These are phyloP conservation scores for Naganishia liquefaciens DNA, from an alignment of 1,284 basidiomycete genomes.

Conservation along the genomic window DNA sequence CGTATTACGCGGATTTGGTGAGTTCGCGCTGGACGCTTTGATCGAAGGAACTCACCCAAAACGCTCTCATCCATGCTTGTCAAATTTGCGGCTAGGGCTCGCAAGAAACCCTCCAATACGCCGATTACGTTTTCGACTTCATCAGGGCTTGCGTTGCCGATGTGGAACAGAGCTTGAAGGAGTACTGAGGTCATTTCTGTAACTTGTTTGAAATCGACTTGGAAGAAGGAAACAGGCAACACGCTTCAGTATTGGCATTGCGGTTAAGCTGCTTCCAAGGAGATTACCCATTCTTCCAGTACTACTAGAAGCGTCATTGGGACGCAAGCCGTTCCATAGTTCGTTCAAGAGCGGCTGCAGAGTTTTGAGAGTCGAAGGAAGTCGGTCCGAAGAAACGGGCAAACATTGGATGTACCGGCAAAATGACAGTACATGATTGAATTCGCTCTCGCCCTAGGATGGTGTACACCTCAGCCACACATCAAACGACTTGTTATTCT, in stretches of 20 bases:
- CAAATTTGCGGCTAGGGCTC: conserved; percentile 35
- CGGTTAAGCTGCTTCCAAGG: conserved; percentile 25
- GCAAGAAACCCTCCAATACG: conserved; percentile 39
- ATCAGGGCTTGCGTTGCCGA: conserved; percentile 16
- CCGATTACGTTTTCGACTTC: conserved; percentile 40
- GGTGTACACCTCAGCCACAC: neutral
- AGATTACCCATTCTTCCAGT: conserved; percentile 23
- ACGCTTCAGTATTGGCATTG: neutral
- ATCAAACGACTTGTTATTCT: neutral
- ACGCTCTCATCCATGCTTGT: conserved; percentile 24
- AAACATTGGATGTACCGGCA: conserved; percentile 50
- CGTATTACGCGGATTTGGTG: no score
- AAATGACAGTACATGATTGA: conserved; percentile 52
- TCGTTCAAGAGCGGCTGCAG: conserved; percentile 41
- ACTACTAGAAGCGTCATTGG: conserved; percentile 16
- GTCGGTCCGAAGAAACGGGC: conserved; percentile 36
- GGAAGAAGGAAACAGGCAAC: conserved; percentile 1
- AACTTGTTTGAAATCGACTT: conserved; percentile 28
- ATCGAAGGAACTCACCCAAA: conserved; percentile 33
- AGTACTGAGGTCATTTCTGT: conserved; percentile 9
- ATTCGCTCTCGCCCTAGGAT: conserved; percentile 45
- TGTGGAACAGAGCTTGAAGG: conserved; percentile 24
- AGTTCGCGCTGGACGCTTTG: no score
- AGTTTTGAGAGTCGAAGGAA: conserved; percentile 37
- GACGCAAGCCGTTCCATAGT: conserved; percentile 37